Percentiles rank a stretch among this genome's conserved stretches.
Conservation (phyloP, 192 early-diverging fungal species). For the Coemansia brasiliensis region DNA sequence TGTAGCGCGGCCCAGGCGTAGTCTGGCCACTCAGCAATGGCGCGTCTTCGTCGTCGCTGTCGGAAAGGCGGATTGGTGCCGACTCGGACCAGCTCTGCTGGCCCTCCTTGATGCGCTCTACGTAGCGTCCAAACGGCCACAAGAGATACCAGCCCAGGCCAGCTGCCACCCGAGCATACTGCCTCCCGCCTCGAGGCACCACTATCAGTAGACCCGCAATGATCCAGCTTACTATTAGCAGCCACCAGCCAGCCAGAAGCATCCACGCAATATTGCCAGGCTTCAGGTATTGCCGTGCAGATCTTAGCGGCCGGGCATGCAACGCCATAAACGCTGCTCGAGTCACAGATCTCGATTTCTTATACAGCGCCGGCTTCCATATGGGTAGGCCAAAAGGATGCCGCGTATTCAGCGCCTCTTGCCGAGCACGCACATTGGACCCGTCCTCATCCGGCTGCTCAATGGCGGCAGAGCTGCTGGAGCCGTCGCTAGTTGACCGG, state of each 20-base stretch:
- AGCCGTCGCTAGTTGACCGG: constrained; percentile 25
- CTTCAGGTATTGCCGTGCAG: constrained; percentile 65
- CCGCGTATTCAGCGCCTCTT: constrained; percentile 71
- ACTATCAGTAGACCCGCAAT: constrained; percentile 63
- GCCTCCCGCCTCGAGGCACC: constrained; percentile 58
- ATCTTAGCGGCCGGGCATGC: constrained; percentile 68
- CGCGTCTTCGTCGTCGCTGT: constrained; percentile 42
- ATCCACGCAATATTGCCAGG: constrained; percentile 89
- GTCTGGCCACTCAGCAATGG: constrained; percentile 28
- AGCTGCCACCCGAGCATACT: constrained; percentile 64
- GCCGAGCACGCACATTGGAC: constrained; percentile 48
- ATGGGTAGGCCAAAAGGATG: constrained; percentile 94
- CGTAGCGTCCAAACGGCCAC: constrained; percentile 96
- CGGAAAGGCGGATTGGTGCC: neutral
- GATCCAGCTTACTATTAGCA: constrained; percentile 64
- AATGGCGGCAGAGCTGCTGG: constrained; percentile 20
- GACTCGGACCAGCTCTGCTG: constrained; percentile 13
- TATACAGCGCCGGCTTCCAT: constrained; percentile 98
- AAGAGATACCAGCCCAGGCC: constrained; percentile 86
- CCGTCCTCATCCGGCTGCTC: constrained; percentile 41
- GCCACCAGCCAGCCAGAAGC: constrained; percentile 88
- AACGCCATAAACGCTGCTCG: constrained; percentile 77
- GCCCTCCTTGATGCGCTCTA: constrained; percentile 64
- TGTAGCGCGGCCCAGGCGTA: neutral
- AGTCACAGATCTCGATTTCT: constrained; percentile 85